phyloP scores from a whole-genome alignment of 345 rosid species.

The Viola odorata region DNA sequence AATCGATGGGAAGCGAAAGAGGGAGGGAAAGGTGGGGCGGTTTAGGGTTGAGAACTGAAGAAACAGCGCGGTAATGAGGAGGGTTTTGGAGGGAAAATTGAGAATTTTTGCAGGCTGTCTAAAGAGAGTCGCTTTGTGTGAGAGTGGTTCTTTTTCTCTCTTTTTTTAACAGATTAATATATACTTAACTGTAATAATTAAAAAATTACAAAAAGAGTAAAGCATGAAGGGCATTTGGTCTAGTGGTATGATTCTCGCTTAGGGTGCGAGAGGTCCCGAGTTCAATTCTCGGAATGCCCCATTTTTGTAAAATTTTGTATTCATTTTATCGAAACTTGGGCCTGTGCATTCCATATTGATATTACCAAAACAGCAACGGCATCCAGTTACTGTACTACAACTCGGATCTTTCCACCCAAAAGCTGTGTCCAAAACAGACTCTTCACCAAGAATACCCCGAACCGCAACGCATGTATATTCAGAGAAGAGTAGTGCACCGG shows the following conservation, averaged over 20 bases:
- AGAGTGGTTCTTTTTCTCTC: too few species aligned
- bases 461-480: too few species aligned
- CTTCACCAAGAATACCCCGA: too few species aligned
- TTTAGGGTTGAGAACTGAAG: neutral
- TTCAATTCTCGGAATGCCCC: slow-evolving; percentile 70
- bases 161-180: too few species aligned
- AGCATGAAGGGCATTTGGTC: slow-evolving; percentile 59
- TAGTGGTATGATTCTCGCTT: slow-evolving; percentile 94
- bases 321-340: too few species aligned
- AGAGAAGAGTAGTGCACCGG: slow-evolving; percentile 29
- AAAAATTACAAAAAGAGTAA: neutral
- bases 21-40: slow-evolving; percentile 1
- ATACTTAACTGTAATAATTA: neutral
- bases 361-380: too few species aligned
- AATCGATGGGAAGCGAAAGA: neutral
- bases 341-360: too few species aligned
- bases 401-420: too few species aligned
- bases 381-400: too few species aligned
- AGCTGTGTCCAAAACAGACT: too few species aligned
- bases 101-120: neutral
- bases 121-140: too few species aligned
- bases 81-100: slow-evolving; percentile 41
- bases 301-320: too few species aligned
- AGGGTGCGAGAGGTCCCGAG: slow-evolving; percentile 84
- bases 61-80: neutral